Conservation (phyloP, 805 yeast genomes). For the Candida berthetii region DNA sequence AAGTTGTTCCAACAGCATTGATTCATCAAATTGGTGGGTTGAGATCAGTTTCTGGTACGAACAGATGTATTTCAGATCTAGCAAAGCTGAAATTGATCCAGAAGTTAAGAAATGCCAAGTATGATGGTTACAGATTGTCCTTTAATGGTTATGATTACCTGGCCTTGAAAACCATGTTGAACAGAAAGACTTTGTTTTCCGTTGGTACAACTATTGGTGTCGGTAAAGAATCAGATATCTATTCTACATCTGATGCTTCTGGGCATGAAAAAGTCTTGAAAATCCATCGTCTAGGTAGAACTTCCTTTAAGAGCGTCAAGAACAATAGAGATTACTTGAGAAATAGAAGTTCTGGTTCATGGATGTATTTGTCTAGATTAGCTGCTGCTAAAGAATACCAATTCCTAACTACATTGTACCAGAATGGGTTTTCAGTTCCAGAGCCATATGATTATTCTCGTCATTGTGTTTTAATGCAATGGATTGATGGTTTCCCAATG, state of each 20-base stretch:
- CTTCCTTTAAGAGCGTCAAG: constrained; percentile 87
- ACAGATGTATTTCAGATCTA: constrained; percentile 72
- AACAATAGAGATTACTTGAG: constrained; percentile 88
- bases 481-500: constrained; percentile 88
- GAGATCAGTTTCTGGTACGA: constrained; percentile 69
- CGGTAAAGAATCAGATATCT: constrained; percentile 96
- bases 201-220: constrained; percentile 90
- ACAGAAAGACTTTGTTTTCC: constrained; percentile 65
- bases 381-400: constrained; percentile 93
- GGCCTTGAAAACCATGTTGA: constrained; percentile 80
- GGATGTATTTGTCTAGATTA: constrained; percentile 88
- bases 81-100: constrained; percentile 82
- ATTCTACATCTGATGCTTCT: constrained; percentile 63
- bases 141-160: constrained; percentile 89
- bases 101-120: constrained; percentile 80
- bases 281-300: constrained; percentile 90
- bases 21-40: constrained; percentile 77
- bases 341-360: constrained; percentile 64
- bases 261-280: constrained; percentile 75
- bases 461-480: constrained; percentile 90
- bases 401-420: constrained; percentile 71
- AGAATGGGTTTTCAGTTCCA: constrained; percentile 82
- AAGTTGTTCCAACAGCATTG: constrained; percentile 84
- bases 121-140: constrained; percentile 90
- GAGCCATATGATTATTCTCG: constrained; percentile 83